These are phyloP conservation scores for Cryphonectria radicalis DNA, from an alignment of 2,329 filamentous ascomycete species.

Conservation along the genomic window DNA sequence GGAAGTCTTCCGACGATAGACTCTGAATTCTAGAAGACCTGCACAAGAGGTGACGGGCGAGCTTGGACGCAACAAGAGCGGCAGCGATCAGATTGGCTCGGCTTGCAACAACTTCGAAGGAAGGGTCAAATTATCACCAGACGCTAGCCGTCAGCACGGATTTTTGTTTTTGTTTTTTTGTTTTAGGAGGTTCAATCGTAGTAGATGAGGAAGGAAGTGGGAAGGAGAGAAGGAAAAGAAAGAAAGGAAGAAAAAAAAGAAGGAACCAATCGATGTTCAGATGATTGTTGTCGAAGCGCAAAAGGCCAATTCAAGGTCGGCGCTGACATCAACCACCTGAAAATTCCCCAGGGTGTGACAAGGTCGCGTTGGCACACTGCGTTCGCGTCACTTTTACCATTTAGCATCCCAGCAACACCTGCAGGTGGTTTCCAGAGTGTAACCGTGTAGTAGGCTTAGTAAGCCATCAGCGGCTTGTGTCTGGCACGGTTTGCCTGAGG, in stretches of 20 bases:
- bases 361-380: neutral
- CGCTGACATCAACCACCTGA: neutral
- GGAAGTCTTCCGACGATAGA: neutral
- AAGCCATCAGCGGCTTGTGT: neutral
- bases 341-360: neutral
- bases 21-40: neutral
- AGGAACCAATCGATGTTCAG: neutral
- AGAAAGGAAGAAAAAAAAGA: neutral
- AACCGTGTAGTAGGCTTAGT: neutral
- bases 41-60: neutral
- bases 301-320: neutral
- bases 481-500: too few species aligned
- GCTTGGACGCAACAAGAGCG: neutral
- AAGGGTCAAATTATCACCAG: neutral
- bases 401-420: neutral
- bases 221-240: neutral
- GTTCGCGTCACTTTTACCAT: neutral
- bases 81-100: neutral
- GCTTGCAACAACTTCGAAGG: neutral
- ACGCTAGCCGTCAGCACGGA: neutral
- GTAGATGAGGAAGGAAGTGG: neutral
- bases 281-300: neutral
- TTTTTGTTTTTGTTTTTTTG: too few species aligned
- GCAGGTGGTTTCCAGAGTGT: neutral
- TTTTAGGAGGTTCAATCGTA: neutral